Evolutionary conservation across 805 yeast species (phyloP).

Genomic region (Cyberlindnera petersonii): DNA sequence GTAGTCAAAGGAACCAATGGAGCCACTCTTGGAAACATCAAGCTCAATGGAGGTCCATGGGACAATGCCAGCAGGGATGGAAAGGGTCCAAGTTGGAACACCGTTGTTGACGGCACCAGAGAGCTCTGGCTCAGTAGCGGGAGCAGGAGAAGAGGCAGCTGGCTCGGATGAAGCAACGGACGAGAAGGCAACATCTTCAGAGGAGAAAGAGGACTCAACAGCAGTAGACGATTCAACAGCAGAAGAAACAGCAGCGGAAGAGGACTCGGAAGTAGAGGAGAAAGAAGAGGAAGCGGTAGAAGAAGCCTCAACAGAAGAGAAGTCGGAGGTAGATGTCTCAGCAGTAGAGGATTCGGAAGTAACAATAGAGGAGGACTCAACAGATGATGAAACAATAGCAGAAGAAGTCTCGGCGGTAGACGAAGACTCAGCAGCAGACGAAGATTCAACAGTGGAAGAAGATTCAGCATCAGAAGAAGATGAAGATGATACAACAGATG

Average conservation of each 20-base stretch:
- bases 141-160: neutral
- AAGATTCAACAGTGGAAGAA: constrained; percentile 6
- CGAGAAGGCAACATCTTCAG: too few relatives aligned
- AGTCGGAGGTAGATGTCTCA: neutral
- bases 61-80: constrained; percentile 17
- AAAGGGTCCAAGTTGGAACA: constrained; percentile 15
- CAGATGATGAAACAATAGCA: neutral
- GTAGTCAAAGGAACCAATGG: constrained; percentile 2
- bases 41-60: constrained; percentile 18
- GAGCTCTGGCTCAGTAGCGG: constrained; percentile 5
- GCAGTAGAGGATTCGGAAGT: neutral
- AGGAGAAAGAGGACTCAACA: neutral
- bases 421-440: constrained; percentile 4
- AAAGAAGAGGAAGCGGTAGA: neutral
- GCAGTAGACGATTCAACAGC: too few relatives aligned
- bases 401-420: constrained; percentile 1
- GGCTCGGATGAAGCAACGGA: constrained; percentile 1
- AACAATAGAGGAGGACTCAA: neutral
- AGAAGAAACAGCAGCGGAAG: too few relatives aligned
- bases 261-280: neutral
- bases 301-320: constrained; percentile 2
- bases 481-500: neutral
- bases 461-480: neutral
- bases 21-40: constrained; percentile 1
- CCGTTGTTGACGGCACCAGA: constrained; percentile 11